Evolutionary conservation across 371 early-diverging fungal species (phyloP).

Genomic region (Mortierella sp.): DNA sequence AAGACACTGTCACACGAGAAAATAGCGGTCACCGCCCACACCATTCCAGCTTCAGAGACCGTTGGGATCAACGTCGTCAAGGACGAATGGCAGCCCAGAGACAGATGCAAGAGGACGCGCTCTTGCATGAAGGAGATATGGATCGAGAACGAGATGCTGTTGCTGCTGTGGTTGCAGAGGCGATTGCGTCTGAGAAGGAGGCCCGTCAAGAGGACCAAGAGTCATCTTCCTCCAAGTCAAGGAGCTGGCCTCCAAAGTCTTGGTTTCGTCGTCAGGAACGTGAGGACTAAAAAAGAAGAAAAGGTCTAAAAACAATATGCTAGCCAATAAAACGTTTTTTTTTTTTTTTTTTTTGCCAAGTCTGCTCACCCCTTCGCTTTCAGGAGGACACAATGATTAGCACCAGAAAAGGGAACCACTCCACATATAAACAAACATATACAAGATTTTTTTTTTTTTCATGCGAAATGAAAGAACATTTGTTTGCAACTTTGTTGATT

Average conservation of each 20-base stretch:
- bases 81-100: background rate
- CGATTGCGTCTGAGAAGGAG: constrained; percentile 9
- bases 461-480: too few species aligned
- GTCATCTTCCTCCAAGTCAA: constrained; percentile 7
- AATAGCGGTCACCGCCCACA: background rate
- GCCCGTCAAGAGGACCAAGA: constrained; percentile 3
- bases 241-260: constrained; percentile 38
- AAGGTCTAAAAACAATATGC: too few species aligned
- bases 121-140: constrained; percentile 7
- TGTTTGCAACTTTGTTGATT: background rate
- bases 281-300: constrained; percentile 8
- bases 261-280: constrained; percentile 27
- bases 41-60: constrained; percentile 3
- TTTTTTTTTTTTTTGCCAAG: background rate
- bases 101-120: background rate
- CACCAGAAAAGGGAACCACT: background rate
- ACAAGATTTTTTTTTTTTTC: background rate
- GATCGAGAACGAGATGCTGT: constrained; percentile 23
- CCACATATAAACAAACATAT: background rate
- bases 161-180: constrained; percentile 23
- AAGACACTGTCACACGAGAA: constrained; percentile 35
- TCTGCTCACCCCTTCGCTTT: background rate
- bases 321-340: background rate
- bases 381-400: background rate
- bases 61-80: constrained; percentile 9